phyloP scores from a whole-genome alignment of 805 yeast species.

The Ogataea methanolica region DNA sequence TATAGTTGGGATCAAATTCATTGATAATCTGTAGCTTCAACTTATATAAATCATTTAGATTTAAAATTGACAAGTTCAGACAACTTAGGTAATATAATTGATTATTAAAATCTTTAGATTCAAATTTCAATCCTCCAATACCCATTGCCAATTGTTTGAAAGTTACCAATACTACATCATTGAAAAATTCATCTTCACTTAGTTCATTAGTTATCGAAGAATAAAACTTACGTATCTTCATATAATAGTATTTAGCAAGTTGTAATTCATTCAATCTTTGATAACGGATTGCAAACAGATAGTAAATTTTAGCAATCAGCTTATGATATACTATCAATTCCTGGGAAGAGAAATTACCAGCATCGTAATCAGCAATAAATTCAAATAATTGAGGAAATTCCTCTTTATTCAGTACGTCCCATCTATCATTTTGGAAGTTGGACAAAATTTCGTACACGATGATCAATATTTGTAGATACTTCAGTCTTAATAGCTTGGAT shows the following conservation, averaged over 20 bases:
- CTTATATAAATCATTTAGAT: slow-evolving; percentile 13
- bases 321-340: slow-evolving; percentile 35
- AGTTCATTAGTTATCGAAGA: slow-evolving; percentile 16
- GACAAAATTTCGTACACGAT: slow-evolving; percentile 35
- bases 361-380: slow-evolving; percentile 35
- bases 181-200: slow-evolving; percentile 18
- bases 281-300: slow-evolving; percentile 35
- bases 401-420: slow-evolving; percentile 4
- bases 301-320: slow-evolving; percentile 34
- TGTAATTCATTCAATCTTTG: slow-evolving; percentile 35
- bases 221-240: slow-evolving; percentile 28
- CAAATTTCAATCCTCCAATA: slow-evolving; percentile 19
- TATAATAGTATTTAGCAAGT: slow-evolving; percentile 36
- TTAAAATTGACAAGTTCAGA: slow-evolving; percentile 21
- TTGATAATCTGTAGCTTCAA: slow-evolving; percentile 12
- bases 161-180: slow-evolving; percentile 18
- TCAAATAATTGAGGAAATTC: slow-evolving; percentile 11
- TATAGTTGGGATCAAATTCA: slow-evolving; percentile 21
- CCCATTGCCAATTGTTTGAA: slow-evolving; percentile 21
- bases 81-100: slow-evolving; percentile 22
- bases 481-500: slow-evolving; percentile 25
- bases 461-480: slow-evolving; percentile 27
- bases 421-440: slow-evolving; percentile 25
- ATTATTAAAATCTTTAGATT: slow-evolving; percentile 16
- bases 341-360: slow-evolving; percentile 33